Evolutionary conservation across 306 rosid species (phyloP).

Genomic region (Fragaria vesca): DNA sequence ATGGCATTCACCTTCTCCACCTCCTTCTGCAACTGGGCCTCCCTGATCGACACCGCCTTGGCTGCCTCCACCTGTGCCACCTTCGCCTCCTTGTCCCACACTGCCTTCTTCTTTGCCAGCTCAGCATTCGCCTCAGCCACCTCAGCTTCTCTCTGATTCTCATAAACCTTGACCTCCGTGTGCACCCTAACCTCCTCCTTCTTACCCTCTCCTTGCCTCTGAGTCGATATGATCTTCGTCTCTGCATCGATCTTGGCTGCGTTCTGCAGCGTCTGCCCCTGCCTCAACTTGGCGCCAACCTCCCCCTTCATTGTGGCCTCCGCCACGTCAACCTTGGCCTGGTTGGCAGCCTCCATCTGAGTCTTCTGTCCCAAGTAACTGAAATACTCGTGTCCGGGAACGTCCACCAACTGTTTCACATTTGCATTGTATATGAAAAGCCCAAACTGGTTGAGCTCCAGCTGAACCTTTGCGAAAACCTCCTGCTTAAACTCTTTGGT

Average conservation of each 20-base stretch:
- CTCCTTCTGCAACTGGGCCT: constrained; percentile 28
- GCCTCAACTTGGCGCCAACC: constrained; percentile 27
- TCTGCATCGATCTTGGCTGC: constrained; percentile 29
- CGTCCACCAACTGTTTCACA: constrained; percentile 53
- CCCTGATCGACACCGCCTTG: constrained; percentile 23
- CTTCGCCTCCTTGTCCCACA: constrained; percentile 20
- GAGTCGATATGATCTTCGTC: constrained; percentile 24
- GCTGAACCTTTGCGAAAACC: constrained; percentile 49
- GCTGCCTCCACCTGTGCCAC: constrained; percentile 23
- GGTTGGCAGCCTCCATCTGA: constrained; percentile 59
- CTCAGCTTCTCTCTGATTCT: constrained; percentile 32
- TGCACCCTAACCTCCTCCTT: constrained; percentile 31
- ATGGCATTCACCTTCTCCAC: constrained; percentile 30
- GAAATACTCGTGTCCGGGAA: constrained; percentile 53
- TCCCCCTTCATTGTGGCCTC: constrained; percentile 33
- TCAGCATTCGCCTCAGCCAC: constrained; percentile 28
- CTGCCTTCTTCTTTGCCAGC: constrained; percentile 22
- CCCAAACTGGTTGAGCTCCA: constrained; percentile 55
- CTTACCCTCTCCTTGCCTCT: constrained; percentile 30
- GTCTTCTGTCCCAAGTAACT: constrained; percentile 57
- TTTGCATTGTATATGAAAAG: constrained; percentile 59
- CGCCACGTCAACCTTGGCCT: constrained; percentile 39
- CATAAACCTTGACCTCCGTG: constrained; percentile 26
- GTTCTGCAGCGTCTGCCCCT: constrained; percentile 18
- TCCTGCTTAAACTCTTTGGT: constrained; percentile 50